Base-by-base conservation (phyloP, 176 grass and related monocot species). In the Lolium perenne region DNA sequence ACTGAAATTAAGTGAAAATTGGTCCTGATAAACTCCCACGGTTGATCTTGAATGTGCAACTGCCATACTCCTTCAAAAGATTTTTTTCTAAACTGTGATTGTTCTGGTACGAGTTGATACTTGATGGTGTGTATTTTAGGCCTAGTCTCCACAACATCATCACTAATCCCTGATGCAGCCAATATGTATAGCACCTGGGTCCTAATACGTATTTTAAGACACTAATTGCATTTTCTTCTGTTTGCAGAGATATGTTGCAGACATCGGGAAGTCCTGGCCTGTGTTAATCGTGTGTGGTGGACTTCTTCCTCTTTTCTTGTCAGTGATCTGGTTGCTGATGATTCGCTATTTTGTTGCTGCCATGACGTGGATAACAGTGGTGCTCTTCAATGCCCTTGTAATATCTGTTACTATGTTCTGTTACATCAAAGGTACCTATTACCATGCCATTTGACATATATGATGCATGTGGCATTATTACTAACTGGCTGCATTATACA, bases 211-310 rank as follows among this genome's bases (percentile, higher is more conserved):
- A 20, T 50, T 47, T 87, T 10, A 54, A 65, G 50, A 61, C 29
- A 83, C 25, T 68, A 84, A 85, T 72, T 63, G 53, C 17, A 6
- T 58, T 29, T 83, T 83, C 20, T 75, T 82, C 63, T 82, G 6
- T 84, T 11, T 95, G 79, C 88, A 98, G 96, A 96, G 97, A 88
- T 99, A 99, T 81, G 83, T 99, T 43, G 94, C 97, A 20, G 97
- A 99, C 85, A 94, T 96, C 67, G 94, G 97, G 46, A 99, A 99
- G 38, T 94, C 97, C 23, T 99, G 97, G 97, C 97, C 94, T 76
- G 97, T 99, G 5, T 85, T 99, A 66, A 93, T 99, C 6, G 97
- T 99, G 60, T 99, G 97, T 83, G 97, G 97, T 91, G 94, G 90
- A 93, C 92, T 99, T 13, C 81, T 99, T 69, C 97, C 97, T 17